phyloP scores from a whole-genome alignment of 495 filamentous ascomycete species.

The Xylaria nigripes region DNA sequence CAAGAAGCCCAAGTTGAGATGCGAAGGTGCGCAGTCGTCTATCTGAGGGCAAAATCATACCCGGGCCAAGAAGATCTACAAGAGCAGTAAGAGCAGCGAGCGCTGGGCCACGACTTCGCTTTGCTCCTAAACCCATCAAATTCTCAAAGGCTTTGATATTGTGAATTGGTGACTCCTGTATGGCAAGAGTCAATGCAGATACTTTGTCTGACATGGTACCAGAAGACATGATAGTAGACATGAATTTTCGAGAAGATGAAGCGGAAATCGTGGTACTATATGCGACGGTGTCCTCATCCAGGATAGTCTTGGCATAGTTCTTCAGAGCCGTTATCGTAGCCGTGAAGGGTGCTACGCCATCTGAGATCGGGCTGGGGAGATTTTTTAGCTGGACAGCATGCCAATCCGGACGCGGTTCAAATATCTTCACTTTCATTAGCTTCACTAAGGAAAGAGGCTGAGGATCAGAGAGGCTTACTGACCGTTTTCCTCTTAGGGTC shows the following conservation, averaged over 20 bases:
- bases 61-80: slow-evolving; percentile 87
- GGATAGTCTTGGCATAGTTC: slow-evolving; percentile 60
- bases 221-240: slow-evolving; percentile 91
- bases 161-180: slow-evolving; percentile 93
- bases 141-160: slow-evolving; percentile 81
- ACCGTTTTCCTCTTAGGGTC: slow-evolving; percentile 32
- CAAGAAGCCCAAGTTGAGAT: slow-evolving; percentile 69
- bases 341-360: slow-evolving; percentile 42
- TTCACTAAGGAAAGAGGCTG: not conserved
- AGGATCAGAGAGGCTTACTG: slow-evolving; percentile 29
- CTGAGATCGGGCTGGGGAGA: slow-evolving; percentile 39
- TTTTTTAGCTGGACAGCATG: slow-evolving; percentile 57
- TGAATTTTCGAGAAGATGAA: slow-evolving; percentile 84
- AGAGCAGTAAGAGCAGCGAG: slow-evolving; percentile 84
- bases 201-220: slow-evolving; percentile 96
- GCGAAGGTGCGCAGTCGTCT: slow-evolving; percentile 71
- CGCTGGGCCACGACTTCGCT: slow-evolving; percentile 87
- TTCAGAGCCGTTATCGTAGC: slow-evolving; percentile 65
- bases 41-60: slow-evolving; percentile 71
- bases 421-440: slow-evolving; percentile 42
- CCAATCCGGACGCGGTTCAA: slow-evolving; percentile 80
- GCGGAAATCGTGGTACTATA: slow-evolving; percentile 47
- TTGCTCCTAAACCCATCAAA: slow-evolving; percentile 68
- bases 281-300: slow-evolving; percentile 61
- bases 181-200: slow-evolving; percentile 82